Percentiles rank a stretch among this genome's conserved stretches.
Conservation (phyloP, 148 eudicot genomes). For the Rhododendron mucronatum region DNA sequence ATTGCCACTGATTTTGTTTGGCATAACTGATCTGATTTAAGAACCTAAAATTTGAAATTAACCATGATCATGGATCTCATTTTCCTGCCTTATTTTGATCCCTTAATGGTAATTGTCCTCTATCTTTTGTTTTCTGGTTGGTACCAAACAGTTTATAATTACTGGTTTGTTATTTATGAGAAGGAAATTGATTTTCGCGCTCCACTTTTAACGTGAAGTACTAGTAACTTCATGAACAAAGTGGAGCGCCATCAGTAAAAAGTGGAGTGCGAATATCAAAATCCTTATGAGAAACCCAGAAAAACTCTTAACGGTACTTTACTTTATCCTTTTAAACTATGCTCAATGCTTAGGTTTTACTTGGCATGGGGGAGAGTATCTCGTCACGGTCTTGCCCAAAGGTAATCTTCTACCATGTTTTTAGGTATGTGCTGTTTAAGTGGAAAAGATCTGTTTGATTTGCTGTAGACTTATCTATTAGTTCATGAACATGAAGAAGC, state of each 20-base stretch:
- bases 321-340: not conserved
- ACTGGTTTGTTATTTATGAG: not conserved
- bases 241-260: too few relatives aligned
- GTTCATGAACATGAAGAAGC: not conserved
- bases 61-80: not conserved
- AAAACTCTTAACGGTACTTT: slow-evolving; percentile 1
- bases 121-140: not conserved
- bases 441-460: not conserved
- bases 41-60: not conserved
- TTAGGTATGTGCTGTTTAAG: not conserved
- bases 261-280: too few relatives aligned
- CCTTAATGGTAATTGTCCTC: not conserved
- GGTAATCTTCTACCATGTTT: slow-evolving; percentile 33
- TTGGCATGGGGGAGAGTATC: slow-evolving; percentile 79
- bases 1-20: not conserved
- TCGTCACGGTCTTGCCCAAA: slow-evolving; percentile 81
- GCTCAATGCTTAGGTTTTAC: slow-evolving; percentile 54
- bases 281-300: not conserved
- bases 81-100: not conserved
- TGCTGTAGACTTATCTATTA: not conserved
- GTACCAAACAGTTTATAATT: not conserved
- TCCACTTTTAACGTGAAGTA: too few relatives aligned
- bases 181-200: not conserved
- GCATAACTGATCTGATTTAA: not conserved
- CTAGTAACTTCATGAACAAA: too few relatives aligned